A percentile compares a stretch with the other conserved stretches of the same genome.
phyloP scores from a whole-genome alignment of 106 monocot species.

The Triglochin maritima region DNA sequence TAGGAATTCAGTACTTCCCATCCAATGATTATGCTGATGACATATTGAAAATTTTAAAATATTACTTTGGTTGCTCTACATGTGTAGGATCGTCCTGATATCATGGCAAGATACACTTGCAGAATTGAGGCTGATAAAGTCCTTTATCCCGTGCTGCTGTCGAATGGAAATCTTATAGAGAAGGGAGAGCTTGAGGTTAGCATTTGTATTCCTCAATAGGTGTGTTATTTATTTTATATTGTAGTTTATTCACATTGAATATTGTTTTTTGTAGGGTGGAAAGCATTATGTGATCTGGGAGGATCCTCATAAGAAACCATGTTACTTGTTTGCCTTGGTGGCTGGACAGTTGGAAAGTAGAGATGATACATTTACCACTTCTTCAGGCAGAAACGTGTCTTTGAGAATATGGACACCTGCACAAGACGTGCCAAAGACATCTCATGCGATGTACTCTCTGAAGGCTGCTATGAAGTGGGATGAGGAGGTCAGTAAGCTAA shows the following conservation, averaged over 20 bases:
- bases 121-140: conserved; percentile 85
- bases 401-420: conserved; percentile 89
- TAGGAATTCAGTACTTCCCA: too few relatives aligned
- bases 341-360: conserved; percentile 89
- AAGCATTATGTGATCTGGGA: conserved; percentile 91
- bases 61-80: too few relatives aligned
- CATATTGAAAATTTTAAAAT: too few relatives aligned
- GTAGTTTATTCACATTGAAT: neutral
- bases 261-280: conserved; percentile 42
- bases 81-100: conserved; percentile 86
- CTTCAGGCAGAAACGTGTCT: conserved; percentile 61
- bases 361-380: conserved; percentile 74
- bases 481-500: conserved; percentile 54
- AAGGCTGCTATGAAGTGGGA: conserved; percentile 99
- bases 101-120: conserved; percentile 94
- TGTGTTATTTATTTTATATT: neutral
- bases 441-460: conserved; percentile 99
- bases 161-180: conserved; percentile 89
- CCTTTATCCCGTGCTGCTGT: conserved; percentile 81
- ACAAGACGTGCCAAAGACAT: conserved; percentile 86
- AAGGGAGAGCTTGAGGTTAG: conserved; percentile 79
- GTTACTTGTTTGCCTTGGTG: conserved; percentile 96
- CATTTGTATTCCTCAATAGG: neutral
- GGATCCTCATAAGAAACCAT: conserved; percentile 90
- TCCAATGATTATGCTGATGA: too few relatives aligned